Percentiles rank a stretch among this genome's conserved stretches.
Conservation (phyloP, 306 rosid species). For the Fragaria iinumae region DNA sequence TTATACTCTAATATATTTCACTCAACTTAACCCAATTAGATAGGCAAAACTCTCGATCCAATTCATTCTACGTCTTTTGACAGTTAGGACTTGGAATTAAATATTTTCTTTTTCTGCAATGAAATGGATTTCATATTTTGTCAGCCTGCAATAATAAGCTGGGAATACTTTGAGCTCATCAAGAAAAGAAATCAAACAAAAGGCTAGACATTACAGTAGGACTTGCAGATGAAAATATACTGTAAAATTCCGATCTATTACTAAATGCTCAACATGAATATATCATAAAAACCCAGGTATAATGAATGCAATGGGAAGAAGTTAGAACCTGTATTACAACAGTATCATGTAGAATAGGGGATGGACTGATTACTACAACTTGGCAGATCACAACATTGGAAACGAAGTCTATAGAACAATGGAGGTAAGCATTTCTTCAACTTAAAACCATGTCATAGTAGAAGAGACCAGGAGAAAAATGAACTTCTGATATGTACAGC, state of each 20-base stretch:
- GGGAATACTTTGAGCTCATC: constrained; percentile 3
- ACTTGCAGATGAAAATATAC: background rate
- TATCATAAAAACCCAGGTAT: background rate
- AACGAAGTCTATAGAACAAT: background rate
- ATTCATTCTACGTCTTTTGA: background rate
- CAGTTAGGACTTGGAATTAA: background rate
- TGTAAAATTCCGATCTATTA: background rate
- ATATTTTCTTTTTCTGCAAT: background rate
- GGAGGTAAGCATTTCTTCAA: background rate
- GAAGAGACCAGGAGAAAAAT: background rate
- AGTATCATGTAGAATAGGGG: background rate
- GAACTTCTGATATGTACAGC: background rate
- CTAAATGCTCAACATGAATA: background rate
- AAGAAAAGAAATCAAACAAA: background rate
- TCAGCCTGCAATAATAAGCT: background rate
- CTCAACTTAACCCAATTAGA: too few relatives aligned
- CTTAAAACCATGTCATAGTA: background rate
- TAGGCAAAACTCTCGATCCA: background rate
- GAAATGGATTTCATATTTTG: background rate
- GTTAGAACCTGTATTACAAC: background rate
- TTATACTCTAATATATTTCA: background rate
- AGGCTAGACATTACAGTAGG: background rate
- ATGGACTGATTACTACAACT: background rate
- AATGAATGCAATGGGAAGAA: background rate
- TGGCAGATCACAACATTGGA: background rate